phyloP scores from a whole-genome alignment of 768 basidiomycete species.

The Amanita thiersii region DNA sequence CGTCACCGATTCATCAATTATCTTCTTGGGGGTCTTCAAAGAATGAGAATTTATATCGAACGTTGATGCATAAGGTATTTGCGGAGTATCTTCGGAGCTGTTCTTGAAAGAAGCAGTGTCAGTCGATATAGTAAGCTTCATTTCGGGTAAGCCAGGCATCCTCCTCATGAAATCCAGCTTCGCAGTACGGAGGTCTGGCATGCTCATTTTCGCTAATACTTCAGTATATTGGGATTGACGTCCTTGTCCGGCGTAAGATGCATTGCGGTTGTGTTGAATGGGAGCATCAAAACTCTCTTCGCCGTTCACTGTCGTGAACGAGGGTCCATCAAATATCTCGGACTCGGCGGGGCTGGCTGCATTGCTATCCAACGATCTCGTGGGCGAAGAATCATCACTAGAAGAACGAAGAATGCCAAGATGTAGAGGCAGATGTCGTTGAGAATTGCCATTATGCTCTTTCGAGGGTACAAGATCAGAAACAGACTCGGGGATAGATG shows the following conservation, averaged over 20 bases:
- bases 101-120: not conserved
- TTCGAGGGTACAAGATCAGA: constrained; percentile 18
- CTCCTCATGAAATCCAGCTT: constrained; percentile 28
- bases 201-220: constrained; percentile 64
- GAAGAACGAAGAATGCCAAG: constrained; percentile 35
- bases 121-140: constrained; percentile 2
- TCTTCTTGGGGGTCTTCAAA: too few species aligned
- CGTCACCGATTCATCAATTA: constrained; percentile 20
- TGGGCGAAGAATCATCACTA: constrained; percentile 33
- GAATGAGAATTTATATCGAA: too few species aligned
- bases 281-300: constrained; percentile 11
- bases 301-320: constrained; percentile 16
- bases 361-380: constrained; percentile 45
- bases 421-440: constrained; percentile 41
- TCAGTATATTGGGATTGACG: constrained; percentile 26
- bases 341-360: constrained; percentile 52
- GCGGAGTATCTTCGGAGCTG: constrained; percentile 21
- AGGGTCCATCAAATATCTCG: constrained; percentile 30
- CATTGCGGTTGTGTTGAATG: constrained; percentile 37
- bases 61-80: constrained; percentile 18
- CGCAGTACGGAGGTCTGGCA: constrained; percentile 71
- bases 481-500: constrained; percentile 34
- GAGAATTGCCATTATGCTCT: constrained; percentile 17
- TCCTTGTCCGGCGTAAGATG: constrained; percentile 38
- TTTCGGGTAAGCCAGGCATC: constrained; percentile 11